Evolutionary conservation across 352 stramenopile genomes (phyloP), one percentile per base, ranked within the genome.

Genomic region (Pythium rishiriense): DNA sequence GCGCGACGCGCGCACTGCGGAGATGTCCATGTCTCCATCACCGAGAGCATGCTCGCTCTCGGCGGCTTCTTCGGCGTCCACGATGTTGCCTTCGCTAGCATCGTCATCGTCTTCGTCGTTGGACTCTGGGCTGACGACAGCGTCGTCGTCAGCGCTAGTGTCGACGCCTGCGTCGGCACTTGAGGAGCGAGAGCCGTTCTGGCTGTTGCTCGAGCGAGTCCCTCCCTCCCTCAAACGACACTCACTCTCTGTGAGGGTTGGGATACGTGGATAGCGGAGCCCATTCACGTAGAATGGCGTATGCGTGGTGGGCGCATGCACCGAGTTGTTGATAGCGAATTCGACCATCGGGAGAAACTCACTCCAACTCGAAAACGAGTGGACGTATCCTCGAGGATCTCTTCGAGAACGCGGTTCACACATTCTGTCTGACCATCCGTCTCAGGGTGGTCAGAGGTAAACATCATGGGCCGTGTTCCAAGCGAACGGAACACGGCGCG

Each of bases 251-350:
- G n/a, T 24, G 17, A 26, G 29, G 50, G 50, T 12, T 4, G 69
- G 69, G 15, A 69, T 35, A 31, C 51, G 55, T n/a, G 60, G 65
- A 35, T 67, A 50, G 3, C 60, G 29, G 0, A 62, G 21, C 0
- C 25, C 37, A 49, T 73, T 69, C 15, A 69, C 37, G 54, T 61
- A 67, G 54, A 73, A 69, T 11, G 55, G 63, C 14, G 58, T 72
- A 33, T 48, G 50, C 22, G 57, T 51, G 2, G 68, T 70, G 12
- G 62, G 76, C 12, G 48, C 64, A 29, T 71, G 62, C 31, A 71
- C 63, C 15, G 56, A 52, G 21, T 73, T 73, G 53, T 69, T 73
- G 33, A 76, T 75, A 6, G 55, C 69, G 41, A 76, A 75, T 35
- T 74, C 55, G 33, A 63, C 69, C 15, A 75, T 47, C 5, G 66